Evolutionary conservation across 2,329 filamentous ascomycete genomes (phyloP).

Genomic region (Cladophialophora bantiana): DNA sequence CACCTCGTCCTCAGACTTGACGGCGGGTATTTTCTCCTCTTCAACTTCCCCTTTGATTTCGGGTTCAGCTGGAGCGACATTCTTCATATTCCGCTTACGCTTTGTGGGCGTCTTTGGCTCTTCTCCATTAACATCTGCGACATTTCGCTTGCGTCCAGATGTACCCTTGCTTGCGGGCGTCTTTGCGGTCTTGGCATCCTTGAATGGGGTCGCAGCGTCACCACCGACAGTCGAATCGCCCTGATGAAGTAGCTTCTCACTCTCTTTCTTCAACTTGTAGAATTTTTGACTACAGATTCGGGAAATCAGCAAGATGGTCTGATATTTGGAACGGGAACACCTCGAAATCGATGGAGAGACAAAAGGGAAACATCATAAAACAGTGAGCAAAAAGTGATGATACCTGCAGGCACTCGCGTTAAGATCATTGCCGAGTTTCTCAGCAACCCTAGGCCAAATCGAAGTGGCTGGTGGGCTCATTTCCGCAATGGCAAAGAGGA

Average conservation of each 20-base stretch:
- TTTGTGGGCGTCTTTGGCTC: conserved; percentile 17
- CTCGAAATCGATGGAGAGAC: not conserved
- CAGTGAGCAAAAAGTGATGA: not conserved
- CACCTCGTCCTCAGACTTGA: not conserved
- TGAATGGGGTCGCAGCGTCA: conserved; percentile 3
- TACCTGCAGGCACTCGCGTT: conserved; percentile 39
- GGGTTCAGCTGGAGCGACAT: not conserved
- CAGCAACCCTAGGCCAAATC: conserved; percentile 39
- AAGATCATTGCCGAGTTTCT: conserved; percentile 34
- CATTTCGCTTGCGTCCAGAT: conserved; percentile 28
- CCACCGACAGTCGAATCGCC: conserved; percentile 4
- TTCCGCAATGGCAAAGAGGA: conserved; percentile 32
- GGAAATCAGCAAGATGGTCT: conserved; percentile 24
- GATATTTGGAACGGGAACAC: not conserved
- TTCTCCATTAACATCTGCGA: conserved; percentile 9
- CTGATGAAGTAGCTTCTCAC: conserved; percentile 32
- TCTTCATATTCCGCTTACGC: conserved; percentile 21
- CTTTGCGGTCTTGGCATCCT: conserved; percentile 18
- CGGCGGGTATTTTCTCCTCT: not conserved
- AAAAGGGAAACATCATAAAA: not conserved
- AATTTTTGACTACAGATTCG: conserved; percentile 37
- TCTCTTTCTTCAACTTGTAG: conserved; percentile 41
- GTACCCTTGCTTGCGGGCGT: conserved; percentile 13
- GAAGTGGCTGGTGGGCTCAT: conserved; percentile 24
- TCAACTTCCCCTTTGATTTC: conserved; percentile 18